Evolutionary conservation across 2,329 filamentous ascomycete genomes (phyloP).

Genomic region (Colletotrichum godetiae): DNA sequence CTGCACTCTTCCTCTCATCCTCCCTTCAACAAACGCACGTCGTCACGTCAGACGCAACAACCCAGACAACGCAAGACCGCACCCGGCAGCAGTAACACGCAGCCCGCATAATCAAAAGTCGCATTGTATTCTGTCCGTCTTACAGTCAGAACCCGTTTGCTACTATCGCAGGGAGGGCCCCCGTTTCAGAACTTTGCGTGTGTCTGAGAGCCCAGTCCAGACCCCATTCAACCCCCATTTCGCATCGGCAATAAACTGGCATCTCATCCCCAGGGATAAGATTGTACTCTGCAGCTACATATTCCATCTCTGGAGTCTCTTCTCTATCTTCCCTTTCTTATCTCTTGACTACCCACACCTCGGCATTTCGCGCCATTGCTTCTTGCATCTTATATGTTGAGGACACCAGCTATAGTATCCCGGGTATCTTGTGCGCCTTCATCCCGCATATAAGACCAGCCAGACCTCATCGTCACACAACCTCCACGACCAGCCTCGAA

Average conservation of each 20-base stretch:
- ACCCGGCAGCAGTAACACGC: not conserved
- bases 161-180: not conserved
- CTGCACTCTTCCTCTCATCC: not conserved
- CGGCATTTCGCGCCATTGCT: not conserved
- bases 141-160: not conserved
- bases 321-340: not conserved
- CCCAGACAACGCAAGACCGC: not conserved
- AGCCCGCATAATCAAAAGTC: not conserved
- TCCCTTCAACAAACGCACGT: not conserved
- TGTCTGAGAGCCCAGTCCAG: not conserved
- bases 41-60: not conserved
- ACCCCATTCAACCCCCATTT: not conserved
- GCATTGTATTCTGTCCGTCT: not conserved
- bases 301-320: not conserved
- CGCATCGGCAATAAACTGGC: not conserved
- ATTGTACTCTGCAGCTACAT: slow-evolving; percentile 2
- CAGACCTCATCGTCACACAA: not conserved
- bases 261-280: slow-evolving; percentile 24
- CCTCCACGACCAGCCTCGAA: not conserved
- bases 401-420: not conserved
- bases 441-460: not conserved
- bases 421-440: not conserved
- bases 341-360: not conserved
- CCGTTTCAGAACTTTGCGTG: not conserved
- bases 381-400: slow-evolving; percentile 2